phyloP scores from a whole-genome alignment of 345 rosid species.

The Eucalyptus erythrocorys region DNA sequence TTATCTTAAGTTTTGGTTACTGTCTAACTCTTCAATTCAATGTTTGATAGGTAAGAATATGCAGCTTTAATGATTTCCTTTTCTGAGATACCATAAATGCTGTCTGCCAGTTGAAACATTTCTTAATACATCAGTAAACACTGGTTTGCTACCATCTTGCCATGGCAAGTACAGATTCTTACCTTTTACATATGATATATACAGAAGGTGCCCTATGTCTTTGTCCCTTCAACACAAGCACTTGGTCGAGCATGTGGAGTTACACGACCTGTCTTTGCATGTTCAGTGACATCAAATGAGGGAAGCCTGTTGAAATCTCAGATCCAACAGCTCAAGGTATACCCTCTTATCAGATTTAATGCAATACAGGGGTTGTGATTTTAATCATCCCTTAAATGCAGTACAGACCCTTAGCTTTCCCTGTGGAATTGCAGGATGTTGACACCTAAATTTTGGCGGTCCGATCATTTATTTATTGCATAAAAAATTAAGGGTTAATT shows the following conservation, averaged over 20 bases:
- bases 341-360: background rate
- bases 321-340: conserved; percentile 81
- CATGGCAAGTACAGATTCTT: background rate
- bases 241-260: conserved; percentile 97
- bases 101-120: background rate
- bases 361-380: background rate
- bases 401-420: background rate
- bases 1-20: background rate
- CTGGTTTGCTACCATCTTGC: background rate
- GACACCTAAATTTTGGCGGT: no score
- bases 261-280: conserved; percentile 84
- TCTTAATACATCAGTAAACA: background rate
- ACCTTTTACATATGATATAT: background rate
- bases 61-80: background rate
- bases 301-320: conserved; percentile 81
- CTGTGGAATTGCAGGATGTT: conserved; percentile 50
- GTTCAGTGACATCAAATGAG: conserved; percentile 78
- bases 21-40: background rate
- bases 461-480: no score
- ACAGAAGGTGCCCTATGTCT: conserved; percentile 95
- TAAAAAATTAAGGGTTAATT: no score
- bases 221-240: conserved; percentile 93
- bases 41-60: background rate
- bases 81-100: background rate
- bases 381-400: background rate